A percentile compares a stretch with the other conserved stretches of the same genome.
Evolutionary conservation across 768 basidiomycete genomes (phyloP).

Genomic region (Xerocomellus intermedius): DNA sequence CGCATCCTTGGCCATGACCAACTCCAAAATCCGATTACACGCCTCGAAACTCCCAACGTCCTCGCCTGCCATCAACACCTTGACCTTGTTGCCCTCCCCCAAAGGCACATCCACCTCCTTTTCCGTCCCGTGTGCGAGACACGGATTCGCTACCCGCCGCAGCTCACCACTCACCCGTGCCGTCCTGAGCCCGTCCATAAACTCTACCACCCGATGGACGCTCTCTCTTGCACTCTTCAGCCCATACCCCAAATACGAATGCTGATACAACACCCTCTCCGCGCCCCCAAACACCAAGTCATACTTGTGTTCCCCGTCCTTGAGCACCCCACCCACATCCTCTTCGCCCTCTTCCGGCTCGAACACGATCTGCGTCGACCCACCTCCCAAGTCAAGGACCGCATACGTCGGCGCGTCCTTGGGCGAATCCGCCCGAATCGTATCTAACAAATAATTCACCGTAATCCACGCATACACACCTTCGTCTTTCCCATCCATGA

Average conservation of each 20-base stretch:
- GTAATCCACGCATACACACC: constrained; percentile 99
- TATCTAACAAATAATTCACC: constrained; percentile 85
- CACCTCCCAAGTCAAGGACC: constrained; percentile 94
- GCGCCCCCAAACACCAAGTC: constrained; percentile 71
- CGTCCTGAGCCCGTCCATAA: constrained; percentile 56
- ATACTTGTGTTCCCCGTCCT: constrained; percentile 91
- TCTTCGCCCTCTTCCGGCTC: constrained; percentile 65
- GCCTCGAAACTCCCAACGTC: constrained; percentile 82
- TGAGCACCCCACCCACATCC: constrained; percentile 40
- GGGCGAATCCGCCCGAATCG: constrained; percentile 57
- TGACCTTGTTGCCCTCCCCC: constrained; percentile 41
- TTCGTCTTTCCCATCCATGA: constrained; percentile 97
- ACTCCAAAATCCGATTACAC: constrained; percentile 78
- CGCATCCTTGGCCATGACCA: constrained; percentile 95
- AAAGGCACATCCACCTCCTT: constrained; percentile 63
- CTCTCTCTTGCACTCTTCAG: constrained; percentile 83
- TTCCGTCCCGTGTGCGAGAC: constrained; percentile 65
- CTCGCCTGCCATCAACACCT: constrained; percentile 84
- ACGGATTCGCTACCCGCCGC: constrained; percentile 59
- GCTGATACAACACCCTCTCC: constrained; percentile 84
- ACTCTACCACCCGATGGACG: constrained; percentile 89
- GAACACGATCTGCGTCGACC: constrained; percentile 97
- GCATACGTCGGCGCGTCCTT: constrained; percentile 63
- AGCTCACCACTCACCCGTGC: background rate
- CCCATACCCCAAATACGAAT: constrained; percentile 97